Base-by-base conservation (phyloP, 2,329 filamentous ascomycete genomes). In the Trichoderma polysporum region DNA sequence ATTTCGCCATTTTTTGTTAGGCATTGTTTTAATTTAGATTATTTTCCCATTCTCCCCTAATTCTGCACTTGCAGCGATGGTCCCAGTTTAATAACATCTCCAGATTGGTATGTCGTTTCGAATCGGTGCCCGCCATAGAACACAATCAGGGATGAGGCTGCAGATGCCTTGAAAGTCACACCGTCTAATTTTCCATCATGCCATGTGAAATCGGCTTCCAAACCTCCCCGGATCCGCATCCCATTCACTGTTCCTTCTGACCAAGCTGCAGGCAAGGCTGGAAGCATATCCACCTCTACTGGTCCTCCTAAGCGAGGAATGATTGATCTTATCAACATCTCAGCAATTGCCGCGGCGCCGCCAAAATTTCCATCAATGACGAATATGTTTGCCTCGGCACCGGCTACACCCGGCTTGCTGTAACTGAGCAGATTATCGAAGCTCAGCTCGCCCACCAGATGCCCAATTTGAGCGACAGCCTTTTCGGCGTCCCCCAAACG, bases 371-470 rank as follows among this genome's bases (percentile, higher is more conserved):
- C 66, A 49, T 67, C 66, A 60, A 67, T 54, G 6, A 67, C 66
- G 52, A 67, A 67, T 25, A 67, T 67, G 10, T 67, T 57, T 6
- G 50, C 29, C 39, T 67, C 60, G 1, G 66, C 66, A 2, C 66
- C 66, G 0, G 60, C 66, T 2, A 67, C 60, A 17, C 66, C 66
- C 0, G 66, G 66, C 25, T 67, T 67, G 39, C 66, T 67, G 52
- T 67, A 67, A 41, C 66, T 67, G 7, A 67, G 60, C 17, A 67
- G 50, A 35, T 67, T 67, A 15, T 67, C 66, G 19, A 67, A 67
- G 13, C 66, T 67, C 49, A 67, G 39, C 45, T 67, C 60, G 3
- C 66, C 52, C 13, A 67, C 60, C 17, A 67, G n/a, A 22, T 67
- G 66, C 12, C 66, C 66, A 19, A 67, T 33, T 17, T 67, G 59